Evolutionary conservation across 2,329 filamentous ascomycete species (phyloP).

Genomic region (Aspergillus vadensis): DNA sequence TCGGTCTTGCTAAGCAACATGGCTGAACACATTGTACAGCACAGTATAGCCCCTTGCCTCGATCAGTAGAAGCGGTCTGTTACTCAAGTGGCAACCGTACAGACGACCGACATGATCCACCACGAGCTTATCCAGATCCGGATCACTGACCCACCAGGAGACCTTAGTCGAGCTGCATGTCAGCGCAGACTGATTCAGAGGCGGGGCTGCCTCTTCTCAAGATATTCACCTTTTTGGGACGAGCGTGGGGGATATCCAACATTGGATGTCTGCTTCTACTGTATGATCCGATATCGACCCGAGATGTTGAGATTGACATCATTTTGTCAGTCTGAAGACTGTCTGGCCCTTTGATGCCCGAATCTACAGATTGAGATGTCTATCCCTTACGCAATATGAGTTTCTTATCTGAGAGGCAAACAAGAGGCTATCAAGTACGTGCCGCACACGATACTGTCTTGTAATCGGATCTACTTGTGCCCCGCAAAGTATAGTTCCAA

Average conservation of each 20-base stretch:
- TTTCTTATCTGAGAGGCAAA: too few species aligned
- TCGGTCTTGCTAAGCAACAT: neutral
- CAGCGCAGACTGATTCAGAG: neutral
- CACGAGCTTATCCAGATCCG: neutral
- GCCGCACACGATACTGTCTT: too few species aligned
- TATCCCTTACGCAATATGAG: too few species aligned
- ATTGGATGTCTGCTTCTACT: neutral
- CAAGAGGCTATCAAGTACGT: too few species aligned
- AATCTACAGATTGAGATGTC: too few species aligned
- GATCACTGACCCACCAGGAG: neutral
- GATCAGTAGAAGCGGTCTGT: neutral
- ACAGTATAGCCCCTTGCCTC: neutral
- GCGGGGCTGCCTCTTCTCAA: neutral
- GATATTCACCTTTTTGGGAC: neutral
- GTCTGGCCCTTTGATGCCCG: too few species aligned
- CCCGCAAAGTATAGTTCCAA: too few species aligned
- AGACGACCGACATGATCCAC: neutral
- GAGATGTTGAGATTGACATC: too few species aligned
- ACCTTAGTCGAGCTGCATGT: neutral
- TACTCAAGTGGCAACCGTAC: neutral
- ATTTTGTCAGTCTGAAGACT: too few species aligned
- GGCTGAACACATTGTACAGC: neutral
- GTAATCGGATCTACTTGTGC: too few species aligned
- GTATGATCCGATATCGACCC: too few species aligned
- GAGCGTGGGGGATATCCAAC: neutral